A percentile compares a stretch with the other conserved stretches of the same genome.
Conservation (phyloP, 768 basidiomycete species). For the Tylopilus intermedius region DNA sequence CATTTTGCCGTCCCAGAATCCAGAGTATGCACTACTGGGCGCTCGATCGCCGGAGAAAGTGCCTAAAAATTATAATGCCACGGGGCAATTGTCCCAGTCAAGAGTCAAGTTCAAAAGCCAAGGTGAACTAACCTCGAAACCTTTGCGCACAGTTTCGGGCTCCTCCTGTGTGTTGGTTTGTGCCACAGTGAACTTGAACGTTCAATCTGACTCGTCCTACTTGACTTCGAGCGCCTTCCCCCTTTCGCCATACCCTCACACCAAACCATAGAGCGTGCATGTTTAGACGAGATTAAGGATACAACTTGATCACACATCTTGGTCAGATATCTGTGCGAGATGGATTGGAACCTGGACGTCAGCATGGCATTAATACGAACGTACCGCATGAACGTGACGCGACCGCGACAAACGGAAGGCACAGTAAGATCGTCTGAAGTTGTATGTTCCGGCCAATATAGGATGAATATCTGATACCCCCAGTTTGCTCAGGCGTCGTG, state of each 20-base stretch:
- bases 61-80: constrained; percentile 2
- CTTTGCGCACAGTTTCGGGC: constrained; percentile 37
- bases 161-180: constrained; percentile 56
- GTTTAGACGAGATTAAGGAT: constrained; percentile 46
- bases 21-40: constrained; percentile 8
- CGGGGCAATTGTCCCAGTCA: not conserved
- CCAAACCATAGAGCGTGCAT: constrained; percentile 44
- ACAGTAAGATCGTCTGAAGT: constrained; percentile 53
- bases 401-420: constrained; percentile 44
- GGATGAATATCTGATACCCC: constrained; percentile 35
- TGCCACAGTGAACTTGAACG: constrained; percentile 50
- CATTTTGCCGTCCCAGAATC: constrained; percentile 5
- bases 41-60: constrained; percentile 9
- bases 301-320: constrained; percentile 55
- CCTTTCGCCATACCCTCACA: constrained; percentile 32
- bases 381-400: constrained; percentile 60
- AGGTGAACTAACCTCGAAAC: constrained; percentile 40
- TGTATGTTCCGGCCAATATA: constrained; percentile 59
- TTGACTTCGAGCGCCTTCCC: constrained; percentile 27
- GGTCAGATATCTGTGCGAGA: constrained; percentile 46
- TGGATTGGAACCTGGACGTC: not conserved
- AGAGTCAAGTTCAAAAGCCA: not conserved
- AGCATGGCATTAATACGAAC: not conserved
- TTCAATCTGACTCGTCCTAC: constrained; percentile 40
- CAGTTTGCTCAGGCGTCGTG: not conserved